Evolutionary conservation across 495 filamentous ascomycete species (phyloP).

Genomic region (Podospora australis): DNA sequence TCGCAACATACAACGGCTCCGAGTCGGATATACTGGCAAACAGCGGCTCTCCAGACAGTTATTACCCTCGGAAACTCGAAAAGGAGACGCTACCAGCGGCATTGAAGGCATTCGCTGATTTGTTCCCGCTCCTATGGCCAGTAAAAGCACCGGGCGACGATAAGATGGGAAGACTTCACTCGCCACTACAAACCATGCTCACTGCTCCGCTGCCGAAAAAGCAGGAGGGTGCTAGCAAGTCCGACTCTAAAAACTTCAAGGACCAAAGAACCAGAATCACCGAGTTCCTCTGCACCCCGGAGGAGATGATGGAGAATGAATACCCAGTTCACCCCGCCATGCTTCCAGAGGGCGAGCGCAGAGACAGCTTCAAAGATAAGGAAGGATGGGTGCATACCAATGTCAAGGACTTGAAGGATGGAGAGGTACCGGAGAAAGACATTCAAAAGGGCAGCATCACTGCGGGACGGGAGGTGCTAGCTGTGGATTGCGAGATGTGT

Average conservation of each 20-base stretch:
- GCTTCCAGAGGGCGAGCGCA: slow-evolving; percentile 39
- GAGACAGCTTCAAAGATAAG: slow-evolving; percentile 36
- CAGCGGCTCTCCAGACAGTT: slow-evolving; percentile 53
- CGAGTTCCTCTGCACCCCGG: slow-evolving; percentile 59
- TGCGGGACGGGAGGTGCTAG: slow-evolving; percentile 70
- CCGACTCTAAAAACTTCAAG: slow-evolving; percentile 53
- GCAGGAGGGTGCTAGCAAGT: slow-evolving; percentile 46
- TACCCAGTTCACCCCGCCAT: slow-evolving; percentile 75
- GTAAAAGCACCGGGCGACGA: slow-evolving; percentile 78
- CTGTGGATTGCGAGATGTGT: slow-evolving; percentile 97
- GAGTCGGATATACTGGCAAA: slow-evolving; percentile 24
- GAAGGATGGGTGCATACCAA: slow-evolving; percentile 80
- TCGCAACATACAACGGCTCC: slow-evolving; percentile 36
- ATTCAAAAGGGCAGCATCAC: slow-evolving; percentile 78
- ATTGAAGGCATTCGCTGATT: slow-evolving; percentile 65
- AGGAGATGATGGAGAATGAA: slow-evolving; percentile 74
- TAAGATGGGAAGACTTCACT: slow-evolving; percentile 70
- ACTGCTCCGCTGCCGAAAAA: slow-evolving; percentile 61
- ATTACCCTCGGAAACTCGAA: slow-evolving; percentile 63
- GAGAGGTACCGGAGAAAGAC: slow-evolving; percentile 56
- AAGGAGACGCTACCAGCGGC: slow-evolving; percentile 53
- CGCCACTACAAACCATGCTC: slow-evolving; percentile 71
- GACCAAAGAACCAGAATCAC: slow-evolving; percentile 73
- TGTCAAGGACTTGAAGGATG: slow-evolving; percentile 60
- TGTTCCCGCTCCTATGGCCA: slow-evolving; percentile 87